These are phyloP conservation scores for Leccinum uliginosum DNA, from an alignment of 768 basidiomycete genomes.

Conservation along the genomic window DNA sequence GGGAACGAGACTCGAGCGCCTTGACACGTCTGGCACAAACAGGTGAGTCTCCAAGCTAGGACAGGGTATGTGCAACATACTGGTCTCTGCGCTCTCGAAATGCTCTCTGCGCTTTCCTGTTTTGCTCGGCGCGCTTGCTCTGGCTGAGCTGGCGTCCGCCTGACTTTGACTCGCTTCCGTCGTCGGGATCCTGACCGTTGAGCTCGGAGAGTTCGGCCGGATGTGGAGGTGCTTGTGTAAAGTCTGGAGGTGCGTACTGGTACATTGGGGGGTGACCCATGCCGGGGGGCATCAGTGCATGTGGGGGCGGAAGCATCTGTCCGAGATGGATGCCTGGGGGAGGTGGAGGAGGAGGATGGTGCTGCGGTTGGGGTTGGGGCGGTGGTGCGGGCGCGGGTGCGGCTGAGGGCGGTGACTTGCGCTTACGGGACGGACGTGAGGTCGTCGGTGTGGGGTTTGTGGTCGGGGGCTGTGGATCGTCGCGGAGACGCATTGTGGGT, in stretches of 20 bases:
- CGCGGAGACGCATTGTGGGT: constrained; percentile 55
- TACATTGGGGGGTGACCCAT: constrained; percentile 30
- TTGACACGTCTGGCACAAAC: constrained; percentile 66
- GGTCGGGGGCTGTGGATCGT: constrained; percentile 38
- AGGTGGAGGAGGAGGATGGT: constrained; percentile 31
- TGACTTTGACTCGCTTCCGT: constrained; percentile 2
- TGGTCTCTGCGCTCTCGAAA: constrained; percentile 88
- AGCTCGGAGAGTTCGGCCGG: constrained; percentile 24
- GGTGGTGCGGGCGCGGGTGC: constrained; percentile 8
- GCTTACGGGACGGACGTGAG: constrained; percentile 46
- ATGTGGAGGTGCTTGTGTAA: constrained; percentile 21
- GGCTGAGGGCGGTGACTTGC: constrained; percentile 59
- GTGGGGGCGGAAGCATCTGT: constrained; percentile 52
- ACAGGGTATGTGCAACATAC: constrained; percentile 39
- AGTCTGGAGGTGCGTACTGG: constrained; percentile 33
- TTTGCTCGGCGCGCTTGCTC: constrained; percentile 90
- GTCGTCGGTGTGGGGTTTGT: constrained; percentile 10
- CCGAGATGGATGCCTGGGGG: constrained; percentile 39
- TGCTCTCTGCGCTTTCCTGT: constrained; percentile 89
- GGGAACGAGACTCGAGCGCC: constrained; percentile 79
- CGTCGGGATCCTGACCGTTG: constrained; percentile 16
- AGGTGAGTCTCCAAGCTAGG: constrained; percentile 12
- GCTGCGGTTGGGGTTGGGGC: constrained; percentile 20
- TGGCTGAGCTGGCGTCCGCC: constrained; percentile 61
- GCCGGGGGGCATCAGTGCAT: constrained; percentile 45